A percentile compares a stretch with the other conserved stretches of the same genome.
Conservation (phyloP, 768 basidiomycete genomes). For the Xerocomus spinulosus region DNA sequence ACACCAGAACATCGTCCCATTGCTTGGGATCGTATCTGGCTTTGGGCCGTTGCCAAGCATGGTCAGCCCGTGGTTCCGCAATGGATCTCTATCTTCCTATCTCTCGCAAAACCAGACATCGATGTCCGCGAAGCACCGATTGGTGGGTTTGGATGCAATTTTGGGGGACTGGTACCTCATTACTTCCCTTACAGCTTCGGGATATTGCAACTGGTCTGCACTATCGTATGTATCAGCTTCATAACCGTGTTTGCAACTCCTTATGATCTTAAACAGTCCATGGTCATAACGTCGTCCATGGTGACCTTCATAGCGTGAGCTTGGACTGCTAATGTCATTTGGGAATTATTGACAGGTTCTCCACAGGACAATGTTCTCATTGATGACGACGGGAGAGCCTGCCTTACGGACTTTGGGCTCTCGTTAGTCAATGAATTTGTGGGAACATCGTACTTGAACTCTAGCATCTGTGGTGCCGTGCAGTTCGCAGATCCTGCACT, state of each 20-base stretch:
- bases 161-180: background rate
- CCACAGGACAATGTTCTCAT: slow-evolving; percentile 41
- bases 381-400: slow-evolving; percentile 35
- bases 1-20: slow-evolving; percentile 27
- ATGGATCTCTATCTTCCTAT: slow-evolving; percentile 25
- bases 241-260: background rate
- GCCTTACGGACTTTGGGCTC: slow-evolving; percentile 48
- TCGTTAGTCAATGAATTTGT: slow-evolving; percentile 23
- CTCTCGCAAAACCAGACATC: slow-evolving; percentile 1
- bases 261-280: slow-evolving; percentile 17
- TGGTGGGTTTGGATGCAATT: slow-evolving; percentile 9
- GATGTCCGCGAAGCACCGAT: background rate
- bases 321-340: background rate
- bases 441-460: slow-evolving; percentile 30
- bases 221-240: slow-evolving; percentile 16
- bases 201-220: slow-evolving; percentile 21
- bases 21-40: slow-evolving; percentile 26
- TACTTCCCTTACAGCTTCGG: slow-evolving; percentile 9
- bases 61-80: slow-evolving; percentile 32
- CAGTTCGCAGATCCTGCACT: slow-evolving; percentile 44
- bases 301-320: slow-evolving; percentile 35
- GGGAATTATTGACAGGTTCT: background rate
- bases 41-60: slow-evolving; percentile 30
- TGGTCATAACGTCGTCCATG: slow-evolving; percentile 25
- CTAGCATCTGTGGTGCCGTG: slow-evolving; percentile 35